phyloP scores from a whole-genome alignment of 768 basidiomycete species.

The Thelephora ganbajun region DNA sequence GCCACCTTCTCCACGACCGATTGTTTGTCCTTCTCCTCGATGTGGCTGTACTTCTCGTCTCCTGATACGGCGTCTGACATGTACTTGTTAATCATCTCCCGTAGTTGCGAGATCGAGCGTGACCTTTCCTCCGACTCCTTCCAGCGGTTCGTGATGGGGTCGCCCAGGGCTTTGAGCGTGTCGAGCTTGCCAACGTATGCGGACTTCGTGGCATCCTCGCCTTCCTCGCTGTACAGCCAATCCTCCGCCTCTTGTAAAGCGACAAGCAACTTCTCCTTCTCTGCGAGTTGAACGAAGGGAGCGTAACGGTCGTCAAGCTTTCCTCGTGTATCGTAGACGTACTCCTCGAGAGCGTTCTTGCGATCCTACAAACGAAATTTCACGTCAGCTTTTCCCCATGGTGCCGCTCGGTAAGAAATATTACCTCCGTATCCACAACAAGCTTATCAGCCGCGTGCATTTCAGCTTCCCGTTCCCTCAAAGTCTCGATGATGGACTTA shows the following conservation, averaged over 20 bases:
- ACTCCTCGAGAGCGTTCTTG: constrained; percentile 98
- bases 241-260: constrained; percentile 75
- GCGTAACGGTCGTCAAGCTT: constrained; percentile 87
- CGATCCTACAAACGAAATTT: constrained; percentile 47
- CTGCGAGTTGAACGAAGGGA: constrained; percentile 53
- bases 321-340: constrained; percentile 88
- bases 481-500: constrained; percentile 42
- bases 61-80: constrained; percentile 65
- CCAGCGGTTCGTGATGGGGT: constrained; percentile 75
- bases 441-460: constrained; percentile 92
- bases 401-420: not conserved
- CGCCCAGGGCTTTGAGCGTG: constrained; percentile 70
- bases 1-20: constrained; percentile 80
- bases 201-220: constrained; percentile 91
- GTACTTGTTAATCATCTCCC: constrained; percentile 83
- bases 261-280: constrained; percentile 64
- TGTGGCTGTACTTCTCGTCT: constrained; percentile 84
- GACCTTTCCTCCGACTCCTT: constrained; percentile 75
- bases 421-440: constrained; percentile 91
- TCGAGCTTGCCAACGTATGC: constrained; percentile 83
- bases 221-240: constrained; percentile 95
- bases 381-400: constrained; percentile 1
- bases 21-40: constrained; percentile 81
- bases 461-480: constrained; percentile 72
- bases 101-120: constrained; percentile 54